Conservation (phyloP, 2,329 filamentous ascomycete genomes). For the Sporothrix phasma region DNA sequence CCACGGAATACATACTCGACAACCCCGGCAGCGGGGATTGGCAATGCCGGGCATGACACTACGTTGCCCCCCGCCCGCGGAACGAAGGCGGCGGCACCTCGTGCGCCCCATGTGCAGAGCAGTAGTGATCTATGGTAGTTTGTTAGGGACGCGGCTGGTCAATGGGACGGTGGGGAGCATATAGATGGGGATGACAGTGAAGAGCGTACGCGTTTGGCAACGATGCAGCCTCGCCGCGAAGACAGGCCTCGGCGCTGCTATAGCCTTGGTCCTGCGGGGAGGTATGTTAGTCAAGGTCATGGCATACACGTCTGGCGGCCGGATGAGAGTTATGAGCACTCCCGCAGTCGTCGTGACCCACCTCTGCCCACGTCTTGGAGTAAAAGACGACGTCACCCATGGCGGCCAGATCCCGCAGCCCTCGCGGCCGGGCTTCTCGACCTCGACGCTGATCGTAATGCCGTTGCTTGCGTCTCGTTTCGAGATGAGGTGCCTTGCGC, state of each 20-base stretch:
- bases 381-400: constrained; percentile 65
- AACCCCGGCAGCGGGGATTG: constrained; percentile 32
- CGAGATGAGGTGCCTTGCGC: constrained; percentile 43
- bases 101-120: constrained; percentile 37
- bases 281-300: not conserved
- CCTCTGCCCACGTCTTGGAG: constrained; percentile 57
- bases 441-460: constrained; percentile 52
- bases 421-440: constrained; percentile 58
- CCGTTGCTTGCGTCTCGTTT: not conserved
- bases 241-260: not conserved
- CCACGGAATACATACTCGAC: constrained; percentile 40
- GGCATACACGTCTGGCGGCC: no score
- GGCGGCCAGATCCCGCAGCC: constrained; percentile 48
- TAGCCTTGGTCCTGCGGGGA: constrained; percentile 25
- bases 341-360: not conserved
- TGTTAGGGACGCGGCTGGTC: not conserved
- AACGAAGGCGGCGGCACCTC: constrained; percentile 37
- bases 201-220: not conserved
- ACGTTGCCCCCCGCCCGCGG: constrained; percentile 26
- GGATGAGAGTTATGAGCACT: no score
- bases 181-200: no score
- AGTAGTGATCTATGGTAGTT: constrained; percentile 27
- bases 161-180: not conserved
- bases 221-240: not conserved
- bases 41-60: constrained; percentile 35